These are phyloP conservation scores for Aureobasidium lini DNA, from an alignment of 2,329 filamentous ascomycete genomes.

Conservation along the genomic window DNA sequence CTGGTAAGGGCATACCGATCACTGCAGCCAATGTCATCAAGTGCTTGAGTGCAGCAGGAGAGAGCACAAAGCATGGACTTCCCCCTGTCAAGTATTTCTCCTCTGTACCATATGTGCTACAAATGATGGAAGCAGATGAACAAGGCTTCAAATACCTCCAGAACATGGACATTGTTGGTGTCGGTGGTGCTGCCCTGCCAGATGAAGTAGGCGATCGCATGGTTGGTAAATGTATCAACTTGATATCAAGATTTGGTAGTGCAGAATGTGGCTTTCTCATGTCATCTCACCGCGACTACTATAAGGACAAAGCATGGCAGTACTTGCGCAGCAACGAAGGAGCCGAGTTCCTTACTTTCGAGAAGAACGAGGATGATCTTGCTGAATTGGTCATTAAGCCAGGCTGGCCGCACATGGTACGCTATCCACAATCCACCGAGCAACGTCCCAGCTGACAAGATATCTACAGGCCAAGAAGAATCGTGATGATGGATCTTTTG, in stretches of 20 bases:
- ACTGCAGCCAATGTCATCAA: slow-evolving; percentile 47
- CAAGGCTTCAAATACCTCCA: slow-evolving; percentile 38
- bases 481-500: slow-evolving; percentile 52
- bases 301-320: slow-evolving; percentile 51
- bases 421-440: neutral
- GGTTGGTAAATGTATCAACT: slow-evolving; percentile 44
- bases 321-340: slow-evolving; percentile 44
- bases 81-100: slow-evolving; percentile 51
- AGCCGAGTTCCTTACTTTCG: slow-evolving; percentile 36
- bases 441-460: neutral
- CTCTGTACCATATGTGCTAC: slow-evolving; percentile 52
- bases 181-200: slow-evolving; percentile 55
- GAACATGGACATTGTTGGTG: slow-evolving; percentile 54
- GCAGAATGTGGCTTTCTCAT: slow-evolving; percentile 60
- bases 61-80: slow-evolving; percentile 16
- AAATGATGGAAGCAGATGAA: slow-evolving; percentile 42
- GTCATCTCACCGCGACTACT: slow-evolving; percentile 53
- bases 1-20: slow-evolving; percentile 48
- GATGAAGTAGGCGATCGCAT: slow-evolving; percentile 46
- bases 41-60: slow-evolving; percentile 37
- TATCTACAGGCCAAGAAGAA: slow-evolving; percentile 44
- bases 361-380: slow-evolving; percentile 36
- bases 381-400: slow-evolving; percentile 50
- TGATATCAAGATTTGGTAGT: slow-evolving; percentile 57
- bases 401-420: slow-evolving; percentile 49